Base-by-base conservation (phyloP, 2,329 filamentous ascomycete species). In the Colletotrichum sidae region DNA sequence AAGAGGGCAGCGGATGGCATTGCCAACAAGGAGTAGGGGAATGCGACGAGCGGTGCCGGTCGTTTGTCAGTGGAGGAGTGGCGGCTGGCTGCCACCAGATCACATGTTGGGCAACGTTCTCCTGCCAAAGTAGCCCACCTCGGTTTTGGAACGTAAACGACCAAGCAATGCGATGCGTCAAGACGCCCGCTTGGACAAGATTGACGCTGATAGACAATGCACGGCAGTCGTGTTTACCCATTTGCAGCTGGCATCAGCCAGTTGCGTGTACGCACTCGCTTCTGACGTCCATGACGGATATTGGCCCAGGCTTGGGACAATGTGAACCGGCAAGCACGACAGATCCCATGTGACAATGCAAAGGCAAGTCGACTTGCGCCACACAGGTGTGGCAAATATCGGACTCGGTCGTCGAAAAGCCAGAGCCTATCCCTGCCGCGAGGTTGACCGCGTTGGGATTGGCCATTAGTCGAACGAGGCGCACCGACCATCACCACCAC, bases 291-390 rank as follows among this genome's bases (percentile, higher is more conserved):
- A 37, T 37, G 12, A 44, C 47, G 62, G 46, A 46, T 52, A 13
- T 56, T 42, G 49, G 15, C 39, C 52, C 15, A 46, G 46, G 45
- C 45, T 55, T 25, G 39, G 39, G 41, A 44, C 38, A 35, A 34
- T 9, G 49, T 34, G 38, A 17, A n/a, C 8, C 42, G 44, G 25
- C 37, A 38, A 35, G 52, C 50, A 15, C 25, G 25, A 25, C 41
- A 38, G 45, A 44, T 66, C 12, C 58, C 63, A 63, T 66, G 63
- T 66, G 63, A 63, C n/a, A 15, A 44, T 57, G 42, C n/a, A 15
- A 44, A 52, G 42, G 37, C 41, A 41, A 52, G 39, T 37, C 15
- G n/a, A n/a, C 25, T 8, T 50, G 25, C 39, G 50, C 39, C 17
- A 25, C 35, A 10, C 42, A 44, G n/a, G 45, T 8, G n/a, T 17